phyloP scores from a whole-genome alignment of 352 stramenopile species.

The Phytophthora rubi region DNA sequence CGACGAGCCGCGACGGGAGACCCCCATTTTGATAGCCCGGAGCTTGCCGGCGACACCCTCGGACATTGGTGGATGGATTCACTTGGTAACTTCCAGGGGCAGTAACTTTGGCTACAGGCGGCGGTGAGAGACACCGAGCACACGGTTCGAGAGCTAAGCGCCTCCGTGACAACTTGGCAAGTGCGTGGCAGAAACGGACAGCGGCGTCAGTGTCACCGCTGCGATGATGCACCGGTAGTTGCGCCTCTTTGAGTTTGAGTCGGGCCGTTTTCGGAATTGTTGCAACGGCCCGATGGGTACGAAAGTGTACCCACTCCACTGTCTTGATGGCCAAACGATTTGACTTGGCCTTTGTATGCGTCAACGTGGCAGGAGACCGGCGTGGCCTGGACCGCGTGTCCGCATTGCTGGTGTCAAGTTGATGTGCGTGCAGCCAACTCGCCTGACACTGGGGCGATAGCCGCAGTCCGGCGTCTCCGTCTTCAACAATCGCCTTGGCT shows the following conservation, averaged over 20 bases:
- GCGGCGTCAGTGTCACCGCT: conserved; percentile 3
- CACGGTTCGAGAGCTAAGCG: conserved; percentile 6
- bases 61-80: conserved; percentile 30
- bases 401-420: too few species aligned
- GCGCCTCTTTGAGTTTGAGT: conserved; percentile 13
- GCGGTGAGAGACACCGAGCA: conserved; percentile 18
- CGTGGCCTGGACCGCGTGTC: not conserved
- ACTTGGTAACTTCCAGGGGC: conserved; percentile 4
- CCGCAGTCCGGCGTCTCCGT: too few species aligned
- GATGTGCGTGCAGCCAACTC: too few species aligned
- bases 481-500: conserved; percentile 5
- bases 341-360: not conserved
- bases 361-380: not conserved
- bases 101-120: conserved; percentile 4
- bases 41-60: conserved; percentile 41
- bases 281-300: conserved; percentile 10
- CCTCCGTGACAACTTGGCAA: conserved; percentile 15
- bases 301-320: conserved; percentile 12
- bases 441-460: too few species aligned
- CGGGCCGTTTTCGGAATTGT: conserved; percentile 12
- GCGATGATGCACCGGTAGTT: conserved; percentile 12
- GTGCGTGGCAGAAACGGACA: conserved; percentile 20
- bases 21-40: conserved; percentile 65
- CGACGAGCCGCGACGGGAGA: conserved; percentile 69
- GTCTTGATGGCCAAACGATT: not conserved